Evolutionary conservation across 1,139 yeast genomes (phyloP), one percentile per base, ranked within the genome.

Genomic region (Pichia terricola): DNA sequence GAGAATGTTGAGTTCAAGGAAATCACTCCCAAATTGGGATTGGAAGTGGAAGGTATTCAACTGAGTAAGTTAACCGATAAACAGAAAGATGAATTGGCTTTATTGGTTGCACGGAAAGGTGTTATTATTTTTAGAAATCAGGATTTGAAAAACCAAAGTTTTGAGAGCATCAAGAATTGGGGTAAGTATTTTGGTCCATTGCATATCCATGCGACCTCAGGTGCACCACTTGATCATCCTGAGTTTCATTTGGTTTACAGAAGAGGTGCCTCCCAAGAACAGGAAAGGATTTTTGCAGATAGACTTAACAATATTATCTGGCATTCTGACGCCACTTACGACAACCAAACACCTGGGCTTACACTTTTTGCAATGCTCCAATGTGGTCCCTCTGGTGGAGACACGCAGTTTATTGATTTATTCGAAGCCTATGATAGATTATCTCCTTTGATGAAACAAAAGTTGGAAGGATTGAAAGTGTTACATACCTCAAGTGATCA

Each of bases 241-340:
- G 22, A 70, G 77, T 45, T 91, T 83, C 57, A 86, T 88, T 40
- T 79, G 86, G 3, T 76, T 85, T 7, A 84, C 86, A 69, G 79
- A 52, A 68, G 77, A 52, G 72, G 76, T 28, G 71, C 69, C 52
- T 16, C 22, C 22, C 1, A 16, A 16, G 66, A 65, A 47, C 53
- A 63, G 26, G 59, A 60, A 33, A 64, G 63, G 50, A 60, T 60
- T 37, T 65, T 65, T 43, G 62, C 65, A 38, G 63, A 69, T 36
- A 16, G 22, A 16, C 22, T 16, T 16, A 16, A 16, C 22, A 16
- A 16, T 16, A 16, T 16, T 16, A 54, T 56, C 8, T 81, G 83
- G 81, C 89, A 82, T 60, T 70, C 83, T 1, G 89, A 82, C 58
- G 80, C 78, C 34, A 70, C 84, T 26, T 81, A 80, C 59, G 89